A percentile compares a stretch with the other conserved stretches of the same genome.
Conservation (phyloP, 108 stramenopile species). For the Aurantiochytrium sp. region DNA sequence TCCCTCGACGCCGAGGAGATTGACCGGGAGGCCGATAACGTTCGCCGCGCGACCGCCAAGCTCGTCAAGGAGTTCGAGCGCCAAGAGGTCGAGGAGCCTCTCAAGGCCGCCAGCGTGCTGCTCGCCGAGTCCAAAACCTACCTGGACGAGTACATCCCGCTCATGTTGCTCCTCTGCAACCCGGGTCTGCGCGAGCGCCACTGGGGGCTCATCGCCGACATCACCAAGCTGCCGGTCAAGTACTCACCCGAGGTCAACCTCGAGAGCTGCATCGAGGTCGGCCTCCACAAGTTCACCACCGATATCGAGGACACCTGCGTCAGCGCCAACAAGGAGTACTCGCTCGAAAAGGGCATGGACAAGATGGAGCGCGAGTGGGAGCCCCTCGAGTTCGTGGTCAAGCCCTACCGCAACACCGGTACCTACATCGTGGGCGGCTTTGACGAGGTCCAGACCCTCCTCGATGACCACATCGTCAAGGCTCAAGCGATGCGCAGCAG, state of each 20-base stretch:
- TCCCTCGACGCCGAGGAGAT: conserved; percentile 56
- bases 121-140: conserved; percentile 54
- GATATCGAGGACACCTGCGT: conserved; percentile 63
- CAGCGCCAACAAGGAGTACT: conserved; percentile 62
- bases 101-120: conserved; percentile 39
- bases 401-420: conserved; percentile 58
- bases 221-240: conserved; percentile 43
- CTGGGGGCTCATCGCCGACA: conserved; percentile 59
- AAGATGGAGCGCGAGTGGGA: conserved; percentile 64
- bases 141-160: conserved; percentile 51
- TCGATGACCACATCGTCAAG: conserved; percentile 71
- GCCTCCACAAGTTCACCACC: conserved; percentile 48
- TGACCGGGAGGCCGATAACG: conserved; percentile 48
- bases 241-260: conserved; percentile 35
- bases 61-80: conserved; percentile 51
- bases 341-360: conserved; percentile 60
- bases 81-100: conserved; percentile 43
- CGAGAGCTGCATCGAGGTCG: conserved; percentile 49
- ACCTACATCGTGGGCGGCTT: conserved; percentile 54
- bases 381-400: conserved; percentile 50
- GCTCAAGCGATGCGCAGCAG: conserved; percentile 64
- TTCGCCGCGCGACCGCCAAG: conserved; percentile 39
- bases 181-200: conserved; percentile 62
- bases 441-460: conserved; percentile 64
- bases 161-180: conserved; percentile 61